These are phyloP conservation scores for Sporothrix curviconia DNA, from an alignment of 2,329 filamentous ascomycete genomes.

Conservation along the genomic window DNA sequence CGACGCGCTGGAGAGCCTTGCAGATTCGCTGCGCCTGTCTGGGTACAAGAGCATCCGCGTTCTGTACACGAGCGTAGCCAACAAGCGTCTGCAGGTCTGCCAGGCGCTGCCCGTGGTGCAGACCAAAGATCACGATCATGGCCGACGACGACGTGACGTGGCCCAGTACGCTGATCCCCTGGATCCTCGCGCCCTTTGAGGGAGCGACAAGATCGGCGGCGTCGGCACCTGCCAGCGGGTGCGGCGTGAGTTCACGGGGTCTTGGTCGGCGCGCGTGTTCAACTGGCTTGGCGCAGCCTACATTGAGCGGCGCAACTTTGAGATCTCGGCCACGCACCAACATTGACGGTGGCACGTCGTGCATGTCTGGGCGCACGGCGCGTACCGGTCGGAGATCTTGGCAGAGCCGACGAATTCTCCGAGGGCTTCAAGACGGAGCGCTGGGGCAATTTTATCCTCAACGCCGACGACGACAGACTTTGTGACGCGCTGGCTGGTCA, in stretches of 20 bases:
- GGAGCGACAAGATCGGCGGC: slow-evolving; percentile 73
- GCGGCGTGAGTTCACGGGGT: slow-evolving; percentile 57
- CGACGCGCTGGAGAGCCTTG: slow-evolving; percentile 60
- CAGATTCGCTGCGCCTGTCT: slow-evolving; percentile 43
- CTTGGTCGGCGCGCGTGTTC: slow-evolving; percentile 60
- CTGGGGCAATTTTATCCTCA: slow-evolving; percentile 82
- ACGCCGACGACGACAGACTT: slow-evolving; percentile 98
- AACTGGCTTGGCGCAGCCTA: slow-evolving; percentile 90
- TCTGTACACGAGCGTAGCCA: slow-evolving; percentile 74
- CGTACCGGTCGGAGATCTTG: slow-evolving; percentile 83
- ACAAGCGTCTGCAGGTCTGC: slow-evolving; percentile 92
- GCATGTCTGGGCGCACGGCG: slow-evolving; percentile 89
- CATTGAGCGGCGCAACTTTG: slow-evolving; percentile 89
- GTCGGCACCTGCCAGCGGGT: slow-evolving; percentile 89
- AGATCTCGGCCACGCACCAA: slow-evolving; percentile 93
- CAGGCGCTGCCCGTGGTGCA: slow-evolving; percentile 78
- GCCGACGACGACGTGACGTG: slow-evolving; percentile 95
- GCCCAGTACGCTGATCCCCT: slow-evolving; percentile 77
- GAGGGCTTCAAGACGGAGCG: slow-evolving; percentile 86
- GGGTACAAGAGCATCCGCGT: slow-evolving; percentile 59
- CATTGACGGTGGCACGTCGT: slow-evolving; percentile 92
- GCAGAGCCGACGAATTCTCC: slow-evolving; percentile 77
- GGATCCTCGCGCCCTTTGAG: slow-evolving; percentile 91
- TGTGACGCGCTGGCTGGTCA: slow-evolving; percentile 91
- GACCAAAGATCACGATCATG: slow-evolving; percentile 81